Evolutionary conservation across 495 filamentous ascomycete species (phyloP), one percentile per base, ranked within the genome.

Genomic region (Diplogelasinospora grovesii): DNA sequence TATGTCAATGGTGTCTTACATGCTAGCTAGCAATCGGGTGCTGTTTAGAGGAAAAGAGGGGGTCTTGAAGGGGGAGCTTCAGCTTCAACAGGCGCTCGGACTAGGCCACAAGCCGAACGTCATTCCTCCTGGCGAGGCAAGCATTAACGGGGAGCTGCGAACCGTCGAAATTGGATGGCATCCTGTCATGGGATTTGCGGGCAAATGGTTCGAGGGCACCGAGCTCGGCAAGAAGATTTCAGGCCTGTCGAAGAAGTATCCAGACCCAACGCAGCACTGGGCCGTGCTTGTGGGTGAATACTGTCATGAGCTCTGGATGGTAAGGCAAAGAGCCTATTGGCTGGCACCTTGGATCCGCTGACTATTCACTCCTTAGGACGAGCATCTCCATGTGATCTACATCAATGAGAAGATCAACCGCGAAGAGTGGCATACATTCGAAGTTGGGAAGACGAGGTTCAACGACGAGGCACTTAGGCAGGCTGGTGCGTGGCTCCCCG

Each of bases 261-360:
- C 68, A 3, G 68, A 71, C 47, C 68, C 68, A 28, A 65, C 66
- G n/a, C 66, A 71, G 48, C 68, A 71, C 45, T 71, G 68, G 68
- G 68, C 65, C 15, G 63, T 71, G 8, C 44, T 71, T 0, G 66
- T 71, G 11, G 68, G 63, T 9, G 64, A 64, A 10, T 71, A 64
- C 43, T 55, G 50, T 22, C 68, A 71, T 39, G 49, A 71, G 49
- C 57, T 71, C 13, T 63, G 61, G 59, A 63, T 63, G 60, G 56
- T 59, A 36, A 11, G 52, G 46, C n/a, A n/a, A n/a, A n/a, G n/a
- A n/a, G n/a, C n/a, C 19, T 10, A 28, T 14, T 22, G 23, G 18
- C 13, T 3, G 16, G 8, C 20, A 3, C n/a, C 9, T 13, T 20
- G 16, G 3, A 15, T 13, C 11, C 19, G 21, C 37, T 39, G 24